Base-by-base conservation (phyloP, 2,329 filamentous ascomycete genomes). In the Pseudomassariella vexata region DNA sequence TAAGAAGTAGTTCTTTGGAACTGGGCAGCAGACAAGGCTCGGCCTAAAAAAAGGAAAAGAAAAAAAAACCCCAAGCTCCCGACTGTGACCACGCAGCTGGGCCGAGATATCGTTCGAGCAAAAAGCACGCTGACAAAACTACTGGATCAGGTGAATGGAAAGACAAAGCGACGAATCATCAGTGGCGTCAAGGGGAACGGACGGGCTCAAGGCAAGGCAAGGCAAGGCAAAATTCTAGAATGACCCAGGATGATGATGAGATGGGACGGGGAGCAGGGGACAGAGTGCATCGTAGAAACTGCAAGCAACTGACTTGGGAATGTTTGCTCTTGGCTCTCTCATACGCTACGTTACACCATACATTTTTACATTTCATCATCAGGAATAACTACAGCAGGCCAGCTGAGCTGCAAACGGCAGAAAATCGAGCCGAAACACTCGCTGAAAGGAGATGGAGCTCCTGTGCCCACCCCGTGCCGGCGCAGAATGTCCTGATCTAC, bases 111-210 rank as follows among this genome's bases (percentile, higher is more conserved):
- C 24, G 7, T 10, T 14, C 24, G n/a, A 19, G 17, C 11, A 19
- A 25, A 19, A 28, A 14, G 19, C 30, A 32, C 23, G 32, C 31
- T 30, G 30, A 22, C 24, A 24, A 18, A 34, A 11, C 30, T 34
- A 19, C 30, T 37, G 14, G 18, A 37, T 27, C 19, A 29, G 23
- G 31, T 16, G 14, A 30, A 16, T 29, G 19, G 30, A 34, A n/a
- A 29, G 30, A 37, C 30, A 33, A 27, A 34, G 30, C 30, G 21
- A 30, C 35, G 30, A 30, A 34, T 34, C 30, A 34, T 10, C 14
- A 18, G 20, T 19, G 26, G 17, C 23, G 21, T 20, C 25, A 23
- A 21, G 25, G 18, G 25, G 11, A 11, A 12, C 14, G 15, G 27
- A 17, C 16, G 12, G 17, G n/a, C n/a, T n/a, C n/a, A n/a, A n/a